phyloP scores from a whole-genome alignment of 1,284 basidiomycete genomes.

The Veloboletus limbatus region DNA sequence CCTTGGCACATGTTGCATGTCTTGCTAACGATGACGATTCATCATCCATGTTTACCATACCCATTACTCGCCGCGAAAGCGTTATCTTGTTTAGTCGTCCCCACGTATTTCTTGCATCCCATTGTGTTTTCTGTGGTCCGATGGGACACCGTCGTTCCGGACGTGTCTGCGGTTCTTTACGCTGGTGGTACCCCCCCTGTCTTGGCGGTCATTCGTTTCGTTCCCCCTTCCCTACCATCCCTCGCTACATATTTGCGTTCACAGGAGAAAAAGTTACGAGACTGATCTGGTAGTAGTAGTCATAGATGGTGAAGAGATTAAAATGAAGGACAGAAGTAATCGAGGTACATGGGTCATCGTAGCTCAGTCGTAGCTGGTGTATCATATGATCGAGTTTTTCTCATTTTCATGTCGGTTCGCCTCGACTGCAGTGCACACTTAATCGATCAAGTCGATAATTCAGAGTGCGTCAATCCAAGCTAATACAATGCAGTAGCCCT shows the following conservation, averaged over 20 bases:
- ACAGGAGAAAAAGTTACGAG: conserved; percentile 24
- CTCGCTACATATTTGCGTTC: conserved; percentile 25
- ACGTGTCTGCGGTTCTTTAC: conserved; percentile 18
- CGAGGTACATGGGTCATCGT: conserved; percentile 26
- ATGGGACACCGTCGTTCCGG: conserved; percentile 21
- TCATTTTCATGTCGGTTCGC: not conserved
- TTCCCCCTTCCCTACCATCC: conserved; percentile 3
- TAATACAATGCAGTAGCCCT: too few relatives aligned
- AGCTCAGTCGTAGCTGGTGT: conserved; percentile 26
- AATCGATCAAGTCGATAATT: too few relatives aligned
- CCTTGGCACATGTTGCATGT: conserved; percentile 21
- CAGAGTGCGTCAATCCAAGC: too few relatives aligned
- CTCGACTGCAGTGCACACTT: too few relatives aligned
- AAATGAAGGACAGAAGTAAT: conserved; percentile 33
- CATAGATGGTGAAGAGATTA: conserved; percentile 25
- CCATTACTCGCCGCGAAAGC: conserved; percentile 30
- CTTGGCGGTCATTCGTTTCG: conserved; percentile 16
- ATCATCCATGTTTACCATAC: conserved; percentile 30
- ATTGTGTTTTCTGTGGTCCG: conserved; percentile 25
- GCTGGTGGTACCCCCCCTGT: conserved; percentile 11
- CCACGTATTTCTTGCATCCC: conserved; percentile 23
- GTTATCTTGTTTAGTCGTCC: conserved; percentile 33
- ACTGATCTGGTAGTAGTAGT: conserved; percentile 31
- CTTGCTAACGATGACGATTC: conserved; percentile 32
- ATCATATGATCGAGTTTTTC: conserved; percentile 27